phyloP scores from a whole-genome alignment of 169 alveolate species.

The Eimeria sp. region DNA sequence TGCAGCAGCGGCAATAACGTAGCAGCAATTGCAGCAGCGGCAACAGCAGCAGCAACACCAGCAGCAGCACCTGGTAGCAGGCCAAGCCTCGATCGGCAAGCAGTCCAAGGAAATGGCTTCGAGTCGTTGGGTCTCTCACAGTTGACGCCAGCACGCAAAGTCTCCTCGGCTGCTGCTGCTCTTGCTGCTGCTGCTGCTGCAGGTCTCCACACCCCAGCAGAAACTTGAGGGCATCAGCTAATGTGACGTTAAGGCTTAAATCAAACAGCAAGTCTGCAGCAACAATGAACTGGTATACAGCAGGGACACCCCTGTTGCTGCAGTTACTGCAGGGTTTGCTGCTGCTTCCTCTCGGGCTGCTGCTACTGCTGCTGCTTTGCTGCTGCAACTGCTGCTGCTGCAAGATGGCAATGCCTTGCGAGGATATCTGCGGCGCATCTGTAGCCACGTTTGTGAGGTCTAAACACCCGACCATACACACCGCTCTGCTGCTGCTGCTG shows the following conservation, averaged over 20 bases:
- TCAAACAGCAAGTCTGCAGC: conserved; percentile 40
- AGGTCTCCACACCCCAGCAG: not conserved
- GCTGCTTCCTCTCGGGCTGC: too few species aligned
- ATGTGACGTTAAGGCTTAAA: not conserved
- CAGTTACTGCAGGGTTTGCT: too few species aligned
- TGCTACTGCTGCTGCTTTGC: not conserved
- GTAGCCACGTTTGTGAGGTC: not conserved
- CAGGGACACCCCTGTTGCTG: not conserved
- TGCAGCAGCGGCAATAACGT: not conserved
- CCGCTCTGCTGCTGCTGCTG: not conserved
- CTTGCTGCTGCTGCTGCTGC: not conserved
- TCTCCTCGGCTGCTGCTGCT: conserved; percentile 9
- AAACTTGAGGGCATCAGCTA: conserved; percentile 12
- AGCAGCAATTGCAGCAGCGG: too few species aligned
- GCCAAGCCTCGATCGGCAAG: conserved; percentile 5
- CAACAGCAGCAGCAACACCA: not conserved
- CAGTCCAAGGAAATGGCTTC: conserved; percentile 13
- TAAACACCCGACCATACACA: not conserved
- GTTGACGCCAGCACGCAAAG: conserved; percentile 19
- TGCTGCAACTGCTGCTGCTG: conserved; percentile 1
- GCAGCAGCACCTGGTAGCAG: conserved; percentile 23
- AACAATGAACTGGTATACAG: not conserved
- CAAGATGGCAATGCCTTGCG: not conserved
- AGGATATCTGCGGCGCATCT: not conserved
- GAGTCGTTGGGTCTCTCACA: conserved; percentile 8